A percentile compares a stretch with the other conserved stretches of the same genome.
phyloP scores from a whole-genome alignment of 2,329 filamentous ascomycete species.

The Neurospora sp. region DNA sequence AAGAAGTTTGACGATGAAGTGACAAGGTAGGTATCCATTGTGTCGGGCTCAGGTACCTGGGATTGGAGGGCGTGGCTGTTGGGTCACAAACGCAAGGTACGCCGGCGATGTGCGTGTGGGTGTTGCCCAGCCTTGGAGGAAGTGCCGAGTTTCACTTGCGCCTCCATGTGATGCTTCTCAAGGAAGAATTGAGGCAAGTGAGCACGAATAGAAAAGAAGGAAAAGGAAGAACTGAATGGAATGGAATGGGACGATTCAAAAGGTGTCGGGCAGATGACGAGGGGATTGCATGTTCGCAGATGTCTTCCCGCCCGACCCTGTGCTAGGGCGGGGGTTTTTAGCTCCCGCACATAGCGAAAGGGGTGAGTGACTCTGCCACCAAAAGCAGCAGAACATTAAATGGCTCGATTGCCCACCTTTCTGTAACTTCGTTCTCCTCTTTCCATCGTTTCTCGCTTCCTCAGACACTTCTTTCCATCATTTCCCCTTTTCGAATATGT shows the following conservation, averaged over 20 bases:
- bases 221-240: background rate
- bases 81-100: background rate
- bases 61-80: background rate
- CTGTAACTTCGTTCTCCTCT: conserved; percentile 11
- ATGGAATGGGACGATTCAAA: background rate
- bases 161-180: background rate
- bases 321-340: background rate
- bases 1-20: background rate
- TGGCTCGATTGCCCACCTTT: conserved; percentile 18
- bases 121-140: background rate
- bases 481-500: background rate
- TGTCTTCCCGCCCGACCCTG: background rate
- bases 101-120: background rate
- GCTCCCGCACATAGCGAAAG: background rate
- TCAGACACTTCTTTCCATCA: conserved; percentile 1
- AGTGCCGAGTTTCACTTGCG: background rate
- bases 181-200: background rate
- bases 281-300: background rate
- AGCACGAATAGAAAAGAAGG: background rate
- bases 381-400: conserved; percentile 19
- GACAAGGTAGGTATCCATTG: background rate
- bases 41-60: background rate
- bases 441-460: conserved; percentile 5
- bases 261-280: background rate
- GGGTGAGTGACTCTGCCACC: conserved; percentile 17